phyloP scores from a whole-genome alignment of 176 grass and related monocot genomes.

The Carex kokanica region DNA sequence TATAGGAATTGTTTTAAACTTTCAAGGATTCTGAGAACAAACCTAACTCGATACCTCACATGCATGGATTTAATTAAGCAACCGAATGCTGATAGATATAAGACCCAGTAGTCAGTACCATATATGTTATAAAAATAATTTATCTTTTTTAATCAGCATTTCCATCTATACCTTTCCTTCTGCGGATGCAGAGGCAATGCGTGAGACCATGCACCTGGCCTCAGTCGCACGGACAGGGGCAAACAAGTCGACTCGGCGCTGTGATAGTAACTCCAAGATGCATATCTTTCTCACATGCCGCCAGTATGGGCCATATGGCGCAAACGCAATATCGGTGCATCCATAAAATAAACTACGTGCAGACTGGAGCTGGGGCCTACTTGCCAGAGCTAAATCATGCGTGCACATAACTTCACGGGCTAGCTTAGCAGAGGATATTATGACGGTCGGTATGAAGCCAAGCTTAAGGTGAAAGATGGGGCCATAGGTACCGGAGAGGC shows the following conservation, averaged over 20 bases:
- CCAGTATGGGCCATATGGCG: slow-evolving; percentile 48
- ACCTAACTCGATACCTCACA: neutral
- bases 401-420: slow-evolving; percentile 45
- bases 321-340: slow-evolving; percentile 31
- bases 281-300: slow-evolving; percentile 45
- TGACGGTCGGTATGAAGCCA: slow-evolving; percentile 40
- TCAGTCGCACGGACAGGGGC: slow-evolving; percentile 33
- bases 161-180: neutral
- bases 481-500: slow-evolving; percentile 35
- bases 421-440: slow-evolving; percentile 44
- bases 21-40: neutral
- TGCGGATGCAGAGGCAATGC: slow-evolving; percentile 6
- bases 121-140: neutral
- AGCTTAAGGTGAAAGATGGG: slow-evolving; percentile 47
- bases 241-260: slow-evolving; percentile 28
- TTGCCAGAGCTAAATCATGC: slow-evolving; percentile 44
- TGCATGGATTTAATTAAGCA: neutral
- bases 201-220: slow-evolving; percentile 22
- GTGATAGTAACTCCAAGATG: slow-evolving; percentile 44
- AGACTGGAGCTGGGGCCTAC: slow-evolving; percentile 17
- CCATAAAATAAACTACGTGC: slow-evolving; percentile 33
- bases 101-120: neutral
- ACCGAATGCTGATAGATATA: neutral
- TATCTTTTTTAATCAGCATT: neutral
- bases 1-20: slow-evolving; percentile 4